Evolutionary conservation across 768 basidiomycete species (phyloP).

Genomic region (Gymnopilus junonius): DNA sequence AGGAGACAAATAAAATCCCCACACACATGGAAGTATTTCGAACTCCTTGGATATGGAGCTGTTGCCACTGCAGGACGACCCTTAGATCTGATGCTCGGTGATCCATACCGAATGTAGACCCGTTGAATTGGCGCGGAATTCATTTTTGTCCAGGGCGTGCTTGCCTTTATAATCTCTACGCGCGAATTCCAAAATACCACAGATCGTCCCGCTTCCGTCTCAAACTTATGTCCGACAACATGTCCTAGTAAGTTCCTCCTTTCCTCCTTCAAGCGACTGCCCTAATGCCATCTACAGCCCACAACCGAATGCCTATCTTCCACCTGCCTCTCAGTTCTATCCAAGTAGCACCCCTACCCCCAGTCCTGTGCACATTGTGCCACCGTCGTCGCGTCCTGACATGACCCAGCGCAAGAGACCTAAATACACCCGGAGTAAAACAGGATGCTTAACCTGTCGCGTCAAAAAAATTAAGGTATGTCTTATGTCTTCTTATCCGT

Average conservation of each 20-base stretch:
- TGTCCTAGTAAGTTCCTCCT: slow-evolving; percentile 54
- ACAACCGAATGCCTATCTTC: slow-evolving; percentile 45
- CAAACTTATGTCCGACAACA: slow-evolving; percentile 52
- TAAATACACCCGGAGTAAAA: slow-evolving; percentile 94
- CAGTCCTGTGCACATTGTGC: slow-evolving; percentile 50
- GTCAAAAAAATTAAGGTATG: slow-evolving; percentile 93
- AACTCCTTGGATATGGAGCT: slow-evolving; percentile 49
- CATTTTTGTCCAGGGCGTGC: slow-evolving; percentile 42
- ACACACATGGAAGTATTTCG: slow-evolving; percentile 40
- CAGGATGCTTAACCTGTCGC: slow-evolving; percentile 92
- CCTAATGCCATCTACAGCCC: slow-evolving; percentile 33
- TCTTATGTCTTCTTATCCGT: slow-evolving; percentile 34
- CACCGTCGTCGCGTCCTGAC: slow-evolving; percentile 54
- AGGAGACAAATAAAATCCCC: slow-evolving; percentile 46
- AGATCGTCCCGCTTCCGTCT: slow-evolving; percentile 40
- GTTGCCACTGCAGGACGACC: slow-evolving; percentile 59
- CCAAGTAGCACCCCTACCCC: slow-evolving; percentile 28
- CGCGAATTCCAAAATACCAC: slow-evolving; percentile 43
- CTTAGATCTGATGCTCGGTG: slow-evolving; percentile 76
- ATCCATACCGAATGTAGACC: slow-evolving; percentile 54
- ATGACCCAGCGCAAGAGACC: slow-evolving; percentile 73
- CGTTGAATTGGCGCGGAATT: slow-evolving; percentile 44
- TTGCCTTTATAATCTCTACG: slow-evolving; percentile 58
- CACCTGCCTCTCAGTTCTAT: slow-evolving; percentile 44
- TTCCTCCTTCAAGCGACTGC: slow-evolving; percentile 12